phyloP scores from a whole-genome alignment of 1,284 basidiomycete species.

The Leccinum ponderosum region DNA sequence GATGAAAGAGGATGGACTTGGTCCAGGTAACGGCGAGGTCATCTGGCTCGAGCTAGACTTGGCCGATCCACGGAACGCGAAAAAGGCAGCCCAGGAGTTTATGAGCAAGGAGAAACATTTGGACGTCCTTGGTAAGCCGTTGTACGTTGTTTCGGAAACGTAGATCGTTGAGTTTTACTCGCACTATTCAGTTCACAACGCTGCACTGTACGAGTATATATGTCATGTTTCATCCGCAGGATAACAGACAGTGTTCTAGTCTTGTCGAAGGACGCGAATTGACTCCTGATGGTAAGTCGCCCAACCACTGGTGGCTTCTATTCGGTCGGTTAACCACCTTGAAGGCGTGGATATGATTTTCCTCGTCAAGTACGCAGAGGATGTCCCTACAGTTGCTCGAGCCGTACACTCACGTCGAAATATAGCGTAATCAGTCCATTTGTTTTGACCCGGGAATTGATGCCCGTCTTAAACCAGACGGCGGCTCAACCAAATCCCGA shows the following conservation, averaged over 20 bases:
- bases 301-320: background rate
- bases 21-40: constrained; percentile 40
- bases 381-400: background rate
- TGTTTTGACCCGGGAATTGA: constrained; percentile 47
- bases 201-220: constrained; percentile 43
- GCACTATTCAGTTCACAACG: constrained; percentile 48
- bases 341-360: constrained; percentile 42
- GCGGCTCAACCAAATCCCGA: constrained; percentile 44
- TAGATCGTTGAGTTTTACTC: background rate
- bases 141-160: background rate
- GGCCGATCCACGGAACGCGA: constrained; percentile 41
- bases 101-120: constrained; percentile 46
- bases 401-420: background rate
- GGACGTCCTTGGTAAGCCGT: constrained; percentile 50
- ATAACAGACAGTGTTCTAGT: constrained; percentile 9
- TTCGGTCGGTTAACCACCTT: background rate
- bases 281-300: constrained; percentile 36
- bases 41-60: constrained; percentile 50
- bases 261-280: constrained; percentile 21
- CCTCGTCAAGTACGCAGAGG: constrained; percentile 43
- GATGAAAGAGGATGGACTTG: constrained; percentile 39
- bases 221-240: background rate
- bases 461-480: constrained; percentile 49
- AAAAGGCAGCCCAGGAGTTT: constrained; percentile 47
- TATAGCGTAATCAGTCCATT: constrained; percentile 47